These are phyloP conservation scores for Flaveria linearis DNA, from an alignment of 129 eudicot genomes.

Conservation along the genomic window DNA sequence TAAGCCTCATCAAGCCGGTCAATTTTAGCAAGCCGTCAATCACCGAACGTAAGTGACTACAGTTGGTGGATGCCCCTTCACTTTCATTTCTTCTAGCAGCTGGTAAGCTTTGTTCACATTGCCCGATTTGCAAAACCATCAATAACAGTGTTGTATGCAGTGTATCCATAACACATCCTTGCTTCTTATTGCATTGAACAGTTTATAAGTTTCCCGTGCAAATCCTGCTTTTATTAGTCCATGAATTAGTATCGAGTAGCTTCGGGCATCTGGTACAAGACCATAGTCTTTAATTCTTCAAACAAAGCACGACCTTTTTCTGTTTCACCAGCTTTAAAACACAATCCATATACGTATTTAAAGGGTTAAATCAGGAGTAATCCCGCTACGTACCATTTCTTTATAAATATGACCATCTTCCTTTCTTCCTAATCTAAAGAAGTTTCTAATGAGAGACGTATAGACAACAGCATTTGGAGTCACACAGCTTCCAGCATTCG, in stretches of 20 bases:
- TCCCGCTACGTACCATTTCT: constrained; percentile 75
- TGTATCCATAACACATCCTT: constrained; percentile 81
- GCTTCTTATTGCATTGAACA: constrained; percentile 73
- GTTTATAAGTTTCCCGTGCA: constrained; percentile 64
- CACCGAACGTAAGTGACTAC: constrained; percentile 87
- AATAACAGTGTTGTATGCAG: constrained; percentile 83
- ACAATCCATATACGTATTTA: constrained; percentile 90
- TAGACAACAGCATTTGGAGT: constrained; percentile 75
- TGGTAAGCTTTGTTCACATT: constrained; percentile 85
- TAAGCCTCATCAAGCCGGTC: constrained; percentile 95
- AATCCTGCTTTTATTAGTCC: constrained; percentile 85
- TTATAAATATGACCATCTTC: constrained; percentile 93
- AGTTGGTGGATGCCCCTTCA: constrained; percentile 65
- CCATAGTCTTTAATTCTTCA: constrained; percentile 63
- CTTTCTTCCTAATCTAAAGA: constrained; percentile 65
- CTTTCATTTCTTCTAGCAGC: constrained; percentile 93
- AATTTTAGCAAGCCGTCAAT: constrained; percentile 92
- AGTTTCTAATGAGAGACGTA: constrained; percentile 76
- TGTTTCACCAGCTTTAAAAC: constrained; percentile 85
- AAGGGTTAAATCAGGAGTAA: constrained; percentile 71
- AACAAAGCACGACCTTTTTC: constrained; percentile 85
- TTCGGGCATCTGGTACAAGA: constrained; percentile 74
- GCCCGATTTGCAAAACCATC: constrained; percentile 91
- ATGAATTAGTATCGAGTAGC: constrained; percentile 86
- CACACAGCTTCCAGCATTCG: constrained; percentile 62